phyloP scores from a whole-genome alignment of 108 stramenopile species.

The Aurantiochytrium sp. region DNA sequence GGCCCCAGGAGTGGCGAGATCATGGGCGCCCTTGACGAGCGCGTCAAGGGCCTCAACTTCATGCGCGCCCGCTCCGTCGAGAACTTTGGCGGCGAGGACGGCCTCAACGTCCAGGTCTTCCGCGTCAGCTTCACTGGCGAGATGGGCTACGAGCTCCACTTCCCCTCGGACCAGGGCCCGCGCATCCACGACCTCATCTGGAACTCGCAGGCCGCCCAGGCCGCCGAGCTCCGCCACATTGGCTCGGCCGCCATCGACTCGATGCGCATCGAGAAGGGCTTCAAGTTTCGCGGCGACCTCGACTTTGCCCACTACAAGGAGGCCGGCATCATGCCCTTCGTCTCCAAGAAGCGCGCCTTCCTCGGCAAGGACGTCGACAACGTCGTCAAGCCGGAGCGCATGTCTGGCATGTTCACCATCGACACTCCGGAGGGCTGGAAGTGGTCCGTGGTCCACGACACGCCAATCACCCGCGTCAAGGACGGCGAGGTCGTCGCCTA shows the following conservation, averaged over 20 bases:
- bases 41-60: slow-evolving; percentile 2
- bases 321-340: slow-evolving; percentile 14
- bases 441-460: not conserved
- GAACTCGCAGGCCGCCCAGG: not conserved
- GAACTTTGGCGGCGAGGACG: not conserved
- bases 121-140: slow-evolving; percentile 25
- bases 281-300: slow-evolving; percentile 12
- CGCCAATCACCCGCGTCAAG: not conserved
- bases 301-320: slow-evolving; percentile 28
- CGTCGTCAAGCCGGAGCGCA: not conserved
- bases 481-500: slow-evolving; percentile 9
- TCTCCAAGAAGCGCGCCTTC: slow-evolving; percentile 28
- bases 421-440: slow-evolving; percentile 4
- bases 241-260: not conserved
- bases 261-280: slow-evolving; percentile 29
- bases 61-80: not conserved
- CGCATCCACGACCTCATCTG: slow-evolving; percentile 10
- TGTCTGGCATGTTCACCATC: not conserved
- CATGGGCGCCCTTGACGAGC: not conserved
- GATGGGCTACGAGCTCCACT: slow-evolving; percentile 29
- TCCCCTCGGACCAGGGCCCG: not conserved
- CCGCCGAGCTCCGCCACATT: not conserved
- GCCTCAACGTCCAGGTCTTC: not conserved
- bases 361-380: not conserved
- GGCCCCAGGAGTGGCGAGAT: not conserved